Evolutionary conservation across 169 alveolate genomes (phyloP).

Genomic region (Plasmodium chabaudi): DNA sequence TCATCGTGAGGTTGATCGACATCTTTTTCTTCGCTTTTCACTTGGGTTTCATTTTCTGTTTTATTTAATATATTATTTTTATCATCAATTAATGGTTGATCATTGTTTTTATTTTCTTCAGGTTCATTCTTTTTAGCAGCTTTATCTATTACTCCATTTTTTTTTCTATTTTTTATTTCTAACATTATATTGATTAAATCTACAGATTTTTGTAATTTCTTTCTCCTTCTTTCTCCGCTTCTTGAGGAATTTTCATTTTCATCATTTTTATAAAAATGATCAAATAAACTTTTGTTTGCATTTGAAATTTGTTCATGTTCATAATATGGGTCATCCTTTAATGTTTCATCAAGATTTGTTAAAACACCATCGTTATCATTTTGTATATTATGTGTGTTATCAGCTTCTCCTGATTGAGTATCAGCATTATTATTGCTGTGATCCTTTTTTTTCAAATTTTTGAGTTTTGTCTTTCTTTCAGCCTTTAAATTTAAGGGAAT

Average conservation of each 20-base stretch:
- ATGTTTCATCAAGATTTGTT: constrained; percentile 12
- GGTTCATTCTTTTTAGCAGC: not conserved
- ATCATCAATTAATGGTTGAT: not conserved
- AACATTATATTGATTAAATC: constrained; percentile 12
- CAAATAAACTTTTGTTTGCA: not conserved
- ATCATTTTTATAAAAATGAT: not conserved
- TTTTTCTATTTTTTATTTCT: constrained; percentile 16
- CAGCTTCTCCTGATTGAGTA: not conserved
- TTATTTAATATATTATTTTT: not conserved
- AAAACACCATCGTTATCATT: constrained; percentile 7
- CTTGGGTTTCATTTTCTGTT: not conserved
- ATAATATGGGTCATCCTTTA: constrained; percentile 15
- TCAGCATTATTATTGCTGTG: not conserved
- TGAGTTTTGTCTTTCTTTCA: constrained; percentile 51
- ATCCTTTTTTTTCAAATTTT: constrained; percentile 23
- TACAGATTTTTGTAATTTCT: constrained; percentile 25
- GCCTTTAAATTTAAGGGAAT: constrained; percentile 13
- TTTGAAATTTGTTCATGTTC: not conserved
- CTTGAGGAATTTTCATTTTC: not conserved
- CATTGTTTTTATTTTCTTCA: not conserved
- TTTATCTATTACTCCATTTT: not conserved
- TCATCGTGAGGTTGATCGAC: not conserved
- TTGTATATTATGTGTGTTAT: not conserved
- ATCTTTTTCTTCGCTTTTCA: not conserved
- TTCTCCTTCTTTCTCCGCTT: not conserved